Percentiles rank a stretch among this genome's conserved stretches.
Conservation (phyloP, 345 rosid genomes). For the Trapa incisa region DNA sequence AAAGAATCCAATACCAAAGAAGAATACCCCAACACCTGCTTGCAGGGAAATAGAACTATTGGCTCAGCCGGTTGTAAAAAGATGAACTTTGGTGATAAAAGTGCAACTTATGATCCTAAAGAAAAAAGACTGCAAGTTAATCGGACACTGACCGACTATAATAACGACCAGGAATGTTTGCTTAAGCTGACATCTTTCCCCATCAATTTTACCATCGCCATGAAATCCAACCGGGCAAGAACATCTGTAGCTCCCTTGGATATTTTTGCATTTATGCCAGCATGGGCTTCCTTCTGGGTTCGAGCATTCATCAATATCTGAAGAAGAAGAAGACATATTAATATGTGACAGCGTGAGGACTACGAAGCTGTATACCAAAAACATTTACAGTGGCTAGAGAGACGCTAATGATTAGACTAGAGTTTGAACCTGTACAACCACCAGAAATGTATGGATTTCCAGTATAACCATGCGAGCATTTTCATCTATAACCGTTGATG, state of each 20-base stretch:
- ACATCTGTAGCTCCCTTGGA: constrained; percentile 18
- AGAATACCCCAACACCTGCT: constrained; percentile 4
- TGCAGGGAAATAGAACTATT: not conserved
- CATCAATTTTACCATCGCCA: constrained; percentile 13
- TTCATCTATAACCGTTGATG: not conserved
- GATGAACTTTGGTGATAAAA: too few species aligned
- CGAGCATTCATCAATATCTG: constrained; percentile 27
- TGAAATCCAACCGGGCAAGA: constrained; percentile 16
- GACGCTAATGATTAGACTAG: too few species aligned
- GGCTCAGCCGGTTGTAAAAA: not conserved
- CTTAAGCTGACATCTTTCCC: constrained; percentile 9
- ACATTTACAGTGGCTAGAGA: too few species aligned
- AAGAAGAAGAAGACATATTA: not conserved
- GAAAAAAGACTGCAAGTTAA: too few species aligned
- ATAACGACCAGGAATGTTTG: not conserved
- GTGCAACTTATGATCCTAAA: not conserved
- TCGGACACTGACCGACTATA: constrained; percentile 10
- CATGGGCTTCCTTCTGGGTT: not conserved
- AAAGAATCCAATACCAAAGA: not conserved
- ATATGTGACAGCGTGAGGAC: not conserved
- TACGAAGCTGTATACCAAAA: too few species aligned
- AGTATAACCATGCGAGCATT: not conserved
- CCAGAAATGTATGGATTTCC: constrained; percentile 1
- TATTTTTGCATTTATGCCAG: not conserved
- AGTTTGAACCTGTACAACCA: not conserved